A percentile compares a stretch with the other conserved stretches of the same genome.
Evolutionary conservation across 2,329 filamentous ascomycete genomes (phyloP).

Genomic region (Diaporthe destruens): DNA sequence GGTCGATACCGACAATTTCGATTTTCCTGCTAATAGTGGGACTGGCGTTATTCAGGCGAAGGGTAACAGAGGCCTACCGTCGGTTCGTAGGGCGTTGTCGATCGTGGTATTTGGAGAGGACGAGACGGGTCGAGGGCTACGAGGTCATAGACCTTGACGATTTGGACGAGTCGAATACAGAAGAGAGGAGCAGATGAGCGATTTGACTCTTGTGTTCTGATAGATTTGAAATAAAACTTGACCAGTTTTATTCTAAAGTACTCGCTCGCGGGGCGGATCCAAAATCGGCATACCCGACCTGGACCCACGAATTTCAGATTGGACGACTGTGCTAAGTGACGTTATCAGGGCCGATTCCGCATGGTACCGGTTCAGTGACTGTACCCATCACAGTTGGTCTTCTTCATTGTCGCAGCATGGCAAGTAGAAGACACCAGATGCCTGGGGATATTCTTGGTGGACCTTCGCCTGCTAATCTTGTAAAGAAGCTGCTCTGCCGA

Average conservation of each 20-base stretch:
- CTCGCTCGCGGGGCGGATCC: too few species aligned
- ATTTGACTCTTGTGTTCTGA: too few species aligned
- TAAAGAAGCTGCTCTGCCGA: neutral
- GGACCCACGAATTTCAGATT: neutral
- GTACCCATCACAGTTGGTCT: neutral
- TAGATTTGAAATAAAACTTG: too few species aligned
- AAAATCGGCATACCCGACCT: too few species aligned
- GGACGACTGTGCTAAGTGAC: too few species aligned
- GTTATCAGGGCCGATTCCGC: neutral
- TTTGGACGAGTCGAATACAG: constrained; percentile 12
- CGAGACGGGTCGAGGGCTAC: constrained; percentile 13
- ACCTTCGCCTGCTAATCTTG: too few species aligned
- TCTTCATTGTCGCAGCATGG: neutral
- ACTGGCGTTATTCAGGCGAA: constrained; percentile 12
- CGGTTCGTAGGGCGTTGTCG: constrained; percentile 3
- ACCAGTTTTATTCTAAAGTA: too few species aligned
- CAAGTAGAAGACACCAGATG: neutral
- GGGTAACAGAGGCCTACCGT: constrained; percentile 15
- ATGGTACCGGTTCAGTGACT: neutral
- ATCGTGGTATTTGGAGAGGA: constrained; percentile 20
- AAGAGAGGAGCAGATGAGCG: constrained; percentile 13
- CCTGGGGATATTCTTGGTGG: neutral
- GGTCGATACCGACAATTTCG: constrained; percentile 9
- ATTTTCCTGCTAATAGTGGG: constrained; percentile 19
- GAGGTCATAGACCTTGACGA: constrained; percentile 19